Conservation (phyloP, 805 yeast genomes). For the Ogataea thermomethanolica region DNA sequence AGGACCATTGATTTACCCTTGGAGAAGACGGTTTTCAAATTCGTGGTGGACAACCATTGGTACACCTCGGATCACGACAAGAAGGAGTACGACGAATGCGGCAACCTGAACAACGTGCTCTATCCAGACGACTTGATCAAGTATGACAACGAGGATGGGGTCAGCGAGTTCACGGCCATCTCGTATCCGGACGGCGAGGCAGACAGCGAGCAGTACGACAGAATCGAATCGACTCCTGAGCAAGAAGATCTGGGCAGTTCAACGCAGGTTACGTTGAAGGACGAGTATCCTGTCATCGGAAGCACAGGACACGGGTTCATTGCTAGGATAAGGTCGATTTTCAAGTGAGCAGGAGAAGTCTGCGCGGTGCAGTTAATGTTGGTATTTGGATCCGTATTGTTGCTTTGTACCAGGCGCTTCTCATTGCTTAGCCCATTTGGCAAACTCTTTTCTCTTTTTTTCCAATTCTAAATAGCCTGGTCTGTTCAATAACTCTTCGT, state of each 20-base stretch:
- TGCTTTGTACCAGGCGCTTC: background rate
- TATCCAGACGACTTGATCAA: conserved; percentile 30
- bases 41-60: conserved; percentile 61
- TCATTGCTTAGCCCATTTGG: conserved; percentile 31
- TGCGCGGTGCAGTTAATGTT: background rate
- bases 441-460: conserved; percentile 43
- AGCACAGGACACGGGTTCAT: conserved; percentile 15
- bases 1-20: conserved; percentile 42
- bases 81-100: conserved; percentile 39
- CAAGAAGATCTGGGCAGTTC: conserved; percentile 26
- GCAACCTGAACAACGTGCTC: conserved; percentile 52
- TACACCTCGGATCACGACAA: conserved; percentile 37
- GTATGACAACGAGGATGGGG: conserved; percentile 22
- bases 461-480: conserved; percentile 49
- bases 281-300: conserved; percentile 21
- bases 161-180: conserved; percentile 33
- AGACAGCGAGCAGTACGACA: conserved; percentile 9
- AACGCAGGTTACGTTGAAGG: conserved; percentile 27
- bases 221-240: conserved; percentile 1
- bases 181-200: conserved; percentile 27
- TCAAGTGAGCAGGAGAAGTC: conserved; percentile 11
- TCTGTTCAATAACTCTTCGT: conserved; percentile 46
- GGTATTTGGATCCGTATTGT: no score
- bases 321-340: conserved; percentile 25
- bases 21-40: conserved; percentile 47